Conservation (phyloP, 2,329 filamentous ascomycete genomes). For the Aureobasidium zeae region DNA sequence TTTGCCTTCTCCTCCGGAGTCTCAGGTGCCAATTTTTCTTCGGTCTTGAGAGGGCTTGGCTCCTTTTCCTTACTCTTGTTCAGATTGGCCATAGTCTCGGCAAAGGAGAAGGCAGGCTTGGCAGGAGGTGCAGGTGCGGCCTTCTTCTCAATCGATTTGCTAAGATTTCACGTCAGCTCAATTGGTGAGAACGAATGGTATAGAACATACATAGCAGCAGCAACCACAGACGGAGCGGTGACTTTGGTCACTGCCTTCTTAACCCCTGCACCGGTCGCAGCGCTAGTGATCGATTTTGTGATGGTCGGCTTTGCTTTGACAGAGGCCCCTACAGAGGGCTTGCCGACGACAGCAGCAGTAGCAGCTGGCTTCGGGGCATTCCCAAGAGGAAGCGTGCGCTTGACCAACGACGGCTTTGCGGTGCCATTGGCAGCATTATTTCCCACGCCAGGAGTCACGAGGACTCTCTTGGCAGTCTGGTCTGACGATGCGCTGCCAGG, state of each 20-base stretch:
- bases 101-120: slow-evolving; percentile 31
- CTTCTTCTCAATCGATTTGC: slow-evolving; percentile 19
- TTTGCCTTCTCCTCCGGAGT: slow-evolving; percentile 59
- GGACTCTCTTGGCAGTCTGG: slow-evolving; percentile 28
- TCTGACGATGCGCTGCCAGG: slow-evolving; percentile 15
- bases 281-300: slow-evolving; percentile 19
- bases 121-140: slow-evolving; percentile 16
- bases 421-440: slow-evolving; percentile 9
- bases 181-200: not conserved
- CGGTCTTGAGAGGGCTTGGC: slow-evolving; percentile 35
- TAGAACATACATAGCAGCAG: slow-evolving; percentile 14
- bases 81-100: slow-evolving; percentile 31
- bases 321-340: slow-evolving; percentile 22
- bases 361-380: slow-evolving; percentile 33
- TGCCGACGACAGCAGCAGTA: slow-evolving; percentile 23
- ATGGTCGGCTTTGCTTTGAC: slow-evolving; percentile 20
- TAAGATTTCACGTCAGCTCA: not conserved
- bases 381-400: slow-evolving; percentile 36
- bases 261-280: slow-evolving; percentile 18
- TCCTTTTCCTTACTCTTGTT: slow-evolving; percentile 45
- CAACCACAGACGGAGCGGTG: slow-evolving; percentile 17
- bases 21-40: slow-evolving; percentile 48
- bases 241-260: slow-evolving; percentile 24
- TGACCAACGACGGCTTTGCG: slow-evolving; percentile 38
- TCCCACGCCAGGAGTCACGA: slow-evolving; percentile 6